Evolutionary conservation across 2,329 filamentous ascomycete species (phyloP), one percentile per base, ranked within the genome.

Genomic region (Ceratocystis lukuohia): DNA sequence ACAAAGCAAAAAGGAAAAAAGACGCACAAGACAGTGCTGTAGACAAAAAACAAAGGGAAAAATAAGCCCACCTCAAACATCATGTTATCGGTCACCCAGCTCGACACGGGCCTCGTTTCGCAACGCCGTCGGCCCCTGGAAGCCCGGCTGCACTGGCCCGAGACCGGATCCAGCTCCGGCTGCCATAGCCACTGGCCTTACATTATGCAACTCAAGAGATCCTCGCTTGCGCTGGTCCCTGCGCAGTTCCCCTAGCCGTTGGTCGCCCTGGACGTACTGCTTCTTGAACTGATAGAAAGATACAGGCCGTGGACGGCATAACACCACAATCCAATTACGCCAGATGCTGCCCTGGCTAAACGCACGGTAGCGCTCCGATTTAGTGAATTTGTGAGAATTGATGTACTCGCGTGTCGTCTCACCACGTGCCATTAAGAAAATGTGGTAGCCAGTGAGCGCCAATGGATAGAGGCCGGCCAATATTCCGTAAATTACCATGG

Each of bases 391-490:
- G 76, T 96, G 91, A 3, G 89, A 92, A 76, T 96, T 96, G 70
- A 99, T 84, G 74, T 96, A 96, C 76, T 99, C 94, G 71, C 94
- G 83, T 0, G 94, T 99, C 0, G 93, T 99, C 78, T 99, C 93
- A 62, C 93, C 94, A 41, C 93, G 83, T 5, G 85, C 88, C 77
- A 95, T 91, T 56, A 99, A 81, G 77, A 96, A 96, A 61, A 97
- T 74, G 76, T 99, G 94, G 74, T 99, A 99, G 25, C 84, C 83
- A 79, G 86, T 89, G 5, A 99, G 79, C 56, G 91, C 89, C 50
- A 87, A 83, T 0, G 93, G 93, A 74, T 99, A 99, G 5, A 87
- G 80, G 50, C 88, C 83, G 0, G 82, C 84, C 50, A 99, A 70
- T 59, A 91, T 76, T 7, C 87, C 88, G 73, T 96, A 94, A 64